Base-by-base conservation (phyloP, 208 protist genomes). In the Borovskyia barvae region DNA sequence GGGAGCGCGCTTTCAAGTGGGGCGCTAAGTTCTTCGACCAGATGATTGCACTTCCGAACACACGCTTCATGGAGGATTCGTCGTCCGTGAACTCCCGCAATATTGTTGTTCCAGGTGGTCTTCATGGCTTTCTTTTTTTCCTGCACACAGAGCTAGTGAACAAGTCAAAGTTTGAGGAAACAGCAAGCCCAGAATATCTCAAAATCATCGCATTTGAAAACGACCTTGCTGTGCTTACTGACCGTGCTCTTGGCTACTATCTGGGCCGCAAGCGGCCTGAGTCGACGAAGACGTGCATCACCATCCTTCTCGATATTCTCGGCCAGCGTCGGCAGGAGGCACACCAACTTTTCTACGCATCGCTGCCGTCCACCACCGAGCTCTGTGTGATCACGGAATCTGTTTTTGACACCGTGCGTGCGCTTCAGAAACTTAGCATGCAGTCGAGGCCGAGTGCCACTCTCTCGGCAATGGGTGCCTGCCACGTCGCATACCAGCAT, bases 401-500 rank as follows among this genome's bases (percentile, higher is more conserved):
- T 17, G 68, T 90, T 20, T 47, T 81, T 26, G 74, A 86, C 36
- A 92, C 82, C 2, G 71, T 94, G 22, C 54, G 61, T 22, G 56
- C 71, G 11, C 53, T 94, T 22, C 69, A 77, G 72, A 80, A 56
- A 26, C 58, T 82, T 63, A 49, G 75, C 51, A 40, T 66, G 32
- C 45, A 59, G 41, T 37, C 76, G 42, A 71, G 58, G 54, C 64
- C 64, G 22, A 57, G 43, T 46, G 47, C 47, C n/a, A 40, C 55
- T 14, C 55, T 71, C 15, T 53, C 55, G 32, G 55, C 47, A 19
- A 51, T 49, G 1, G 64, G 75, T 39, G 55, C 84, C 3, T 83
- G 82, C 64, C 74, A 85, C 61, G 46, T 85, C 15, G 85, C 77
- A 22, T 95, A 91, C 68, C 88, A 95, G 71, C 72, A 81, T 58